Evolutionary conservation across 208 protist species (phyloP), one percentile per base, ranked within the genome.

Genomic region (Trypanosoma brucei): DNA sequence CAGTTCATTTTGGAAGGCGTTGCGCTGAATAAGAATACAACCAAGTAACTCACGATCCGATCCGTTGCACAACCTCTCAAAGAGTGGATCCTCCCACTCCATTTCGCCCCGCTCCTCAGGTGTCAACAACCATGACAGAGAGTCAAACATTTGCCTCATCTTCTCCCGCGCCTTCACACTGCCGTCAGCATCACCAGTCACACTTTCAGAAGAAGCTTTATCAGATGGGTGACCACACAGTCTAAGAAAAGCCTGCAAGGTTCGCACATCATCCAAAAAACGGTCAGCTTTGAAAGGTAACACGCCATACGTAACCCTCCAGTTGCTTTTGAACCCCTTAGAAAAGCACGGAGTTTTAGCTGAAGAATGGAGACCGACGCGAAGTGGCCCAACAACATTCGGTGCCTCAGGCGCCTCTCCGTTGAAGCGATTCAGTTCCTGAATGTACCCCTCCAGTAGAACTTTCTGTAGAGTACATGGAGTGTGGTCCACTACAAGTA

Each of bases 1-100:
- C 72, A 92, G 63, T 59, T 94, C 88, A 62, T 89, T 90, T 54
- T 94, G 88, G 55, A 94, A 94, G 37, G 88, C 88, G 58, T 84
- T 81, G 33, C 78, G 76, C 70, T 94, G 83, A 42, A 94, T 78
- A 34, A 94, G 75, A 44, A 94, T 73, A 55, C 84, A 91, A 8
- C 77, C 83, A 9, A 94, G 72, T 30, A 94, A 70, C 79, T 94
- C 84, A 48, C 84, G 81, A 44, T 52, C 42, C 0, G 82, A 79
- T n/a, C 84, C 87, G 45, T 50, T 42, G 38, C 65, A 79, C 2
- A 94, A 74, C 2, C 45, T 13, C 2, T 58, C 48, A 50, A 70
- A 70, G 7, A 77, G 58, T 35, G 35, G 46, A 0, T 38, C 63
- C 8, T 46, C 49, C 55, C 56, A 62, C 31, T 3, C 11, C 7